Evolutionary conservation across 176 grass and related monocot species (phyloP).

Genomic region (Alopecurus myosuroides): DNA sequence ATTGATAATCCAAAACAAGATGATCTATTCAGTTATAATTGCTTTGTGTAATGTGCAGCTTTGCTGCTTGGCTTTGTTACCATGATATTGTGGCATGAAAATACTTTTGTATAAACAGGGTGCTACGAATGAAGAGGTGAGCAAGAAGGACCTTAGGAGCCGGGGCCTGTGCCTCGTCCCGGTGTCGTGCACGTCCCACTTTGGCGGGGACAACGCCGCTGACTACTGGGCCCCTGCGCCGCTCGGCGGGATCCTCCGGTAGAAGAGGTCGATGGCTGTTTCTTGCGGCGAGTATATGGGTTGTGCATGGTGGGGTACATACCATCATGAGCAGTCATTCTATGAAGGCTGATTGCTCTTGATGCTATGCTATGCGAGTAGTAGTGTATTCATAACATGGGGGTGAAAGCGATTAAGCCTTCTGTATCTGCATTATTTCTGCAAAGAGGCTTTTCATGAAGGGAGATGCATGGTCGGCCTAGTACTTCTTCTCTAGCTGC

Average conservation of each 20-base stretch:
- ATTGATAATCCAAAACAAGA: background rate
- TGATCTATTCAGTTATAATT: background rate
- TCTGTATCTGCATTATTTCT: constrained; percentile 29
- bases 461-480: constrained; percentile 16
- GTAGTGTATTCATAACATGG: constrained; percentile 19
- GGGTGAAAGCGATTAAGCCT: constrained; percentile 22
- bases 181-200: constrained; percentile 80
- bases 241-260: constrained; percentile 42
- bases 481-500: constrained; percentile 24
- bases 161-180: constrained; percentile 89
- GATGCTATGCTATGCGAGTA: constrained; percentile 66
- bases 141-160: constrained; percentile 75
- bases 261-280: constrained; percentile 6
- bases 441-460: constrained; percentile 29
- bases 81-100: background rate
- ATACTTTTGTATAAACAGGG: constrained; percentile 14
- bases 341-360: constrained; percentile 83
- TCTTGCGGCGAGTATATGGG: constrained; percentile 13
- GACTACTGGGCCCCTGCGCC: constrained; percentile 70
- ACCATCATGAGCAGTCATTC: constrained; percentile 99
- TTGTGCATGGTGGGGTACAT: constrained; percentile 41
- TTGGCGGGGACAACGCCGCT: constrained; percentile 57
- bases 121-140: constrained; percentile 28
- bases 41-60: background rate
- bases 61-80: background rate